Evolutionary conservation across 495 filamentous ascomycete genomes (phyloP), one percentile per base, ranked within the genome.

Genomic region (Bacidia gigantensis): DNA sequence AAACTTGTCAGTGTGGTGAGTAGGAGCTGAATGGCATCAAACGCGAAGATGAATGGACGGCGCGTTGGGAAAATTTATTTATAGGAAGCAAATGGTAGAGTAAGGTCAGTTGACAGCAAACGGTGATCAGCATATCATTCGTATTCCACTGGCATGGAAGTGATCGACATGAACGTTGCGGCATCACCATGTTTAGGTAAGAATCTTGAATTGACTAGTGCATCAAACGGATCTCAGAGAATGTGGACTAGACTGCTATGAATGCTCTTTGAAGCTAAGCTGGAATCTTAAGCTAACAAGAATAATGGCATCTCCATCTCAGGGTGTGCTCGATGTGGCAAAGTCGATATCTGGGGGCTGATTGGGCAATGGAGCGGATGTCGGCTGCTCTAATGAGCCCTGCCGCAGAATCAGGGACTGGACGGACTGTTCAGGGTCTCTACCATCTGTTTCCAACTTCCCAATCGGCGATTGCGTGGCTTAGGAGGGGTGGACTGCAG

Each of bases 81-180:
- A 47, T 47, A 47, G 44, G 44, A 47, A 22, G 22, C 44, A 2
- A 47, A 26, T 24, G 2, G 17, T 17, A 47, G 44, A 24, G 22
- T 47, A 12, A 20, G 26, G 44, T 5, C 20, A 24, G 3, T 24
- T 47, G 44, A 47, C 44, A 47, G 44, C 44, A 47, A 47, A 47
- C 44, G 44, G 44, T 14, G 29, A 35, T 35, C 29, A 35, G 14
- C 29, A 35, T 14, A 35, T 35, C 29, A 35, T 14, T 14, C 29
- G 29, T 35, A 35, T 35, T 35, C 29, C 29, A 35, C 14, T 7
- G 14, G 7, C 29, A 7, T 35, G 29, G 29, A 5, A 35, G 14
- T 35, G 29, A 35, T 35, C 29, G 29, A 35, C 29, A 35, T 35
- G 5, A 14, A 35, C 5, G 29, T 14, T n/a, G n/a, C n/a, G n/a